Conservation (phyloP, 2,329 filamentous ascomycete genomes). For the Beauveria sp. region DNA sequence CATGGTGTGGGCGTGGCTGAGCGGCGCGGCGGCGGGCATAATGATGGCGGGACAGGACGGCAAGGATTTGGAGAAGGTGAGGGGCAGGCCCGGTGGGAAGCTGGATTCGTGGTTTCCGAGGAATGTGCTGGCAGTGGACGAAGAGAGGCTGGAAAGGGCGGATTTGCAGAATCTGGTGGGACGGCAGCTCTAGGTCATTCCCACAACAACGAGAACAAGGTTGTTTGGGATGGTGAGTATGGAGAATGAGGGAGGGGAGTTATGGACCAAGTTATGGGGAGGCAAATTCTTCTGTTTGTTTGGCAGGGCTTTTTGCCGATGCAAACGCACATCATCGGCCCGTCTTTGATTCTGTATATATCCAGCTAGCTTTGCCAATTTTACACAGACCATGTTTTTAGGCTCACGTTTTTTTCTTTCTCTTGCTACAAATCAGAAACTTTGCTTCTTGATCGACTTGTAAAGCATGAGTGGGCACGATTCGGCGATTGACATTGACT, state of each 20-base stretch:
- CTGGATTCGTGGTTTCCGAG: constrained; percentile 34
- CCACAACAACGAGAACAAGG: not conserved
- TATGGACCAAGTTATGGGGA: not conserved
- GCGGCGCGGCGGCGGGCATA: constrained; percentile 36
- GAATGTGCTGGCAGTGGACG: constrained; percentile 25
- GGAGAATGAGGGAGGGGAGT: not conserved
- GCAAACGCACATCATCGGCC: not conserved
- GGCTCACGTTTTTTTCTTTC: not conserved
- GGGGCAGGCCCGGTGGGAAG: constrained; percentile 29
- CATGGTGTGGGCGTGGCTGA: constrained; percentile 47
- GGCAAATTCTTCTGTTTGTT: not conserved
- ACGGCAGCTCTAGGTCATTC: not conserved
- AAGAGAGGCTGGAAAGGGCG: constrained; percentile 27
- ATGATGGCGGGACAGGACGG: constrained; percentile 36
- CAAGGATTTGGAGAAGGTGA: constrained; percentile 19
- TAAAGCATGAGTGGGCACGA: not conserved
- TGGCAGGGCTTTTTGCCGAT: constrained; percentile 13
- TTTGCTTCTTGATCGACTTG: not conserved
- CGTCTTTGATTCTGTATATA: not conserved
- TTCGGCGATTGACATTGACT: constrained; percentile 18
- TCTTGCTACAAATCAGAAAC: not conserved
- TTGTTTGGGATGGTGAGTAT: not conserved
- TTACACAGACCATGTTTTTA: not conserved
- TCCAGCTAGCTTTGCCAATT: not conserved
- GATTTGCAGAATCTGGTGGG: constrained; percentile 27